Evolutionary conservation across 345 rosid species (phyloP).

Genomic region (Syzygium aqueum): DNA sequence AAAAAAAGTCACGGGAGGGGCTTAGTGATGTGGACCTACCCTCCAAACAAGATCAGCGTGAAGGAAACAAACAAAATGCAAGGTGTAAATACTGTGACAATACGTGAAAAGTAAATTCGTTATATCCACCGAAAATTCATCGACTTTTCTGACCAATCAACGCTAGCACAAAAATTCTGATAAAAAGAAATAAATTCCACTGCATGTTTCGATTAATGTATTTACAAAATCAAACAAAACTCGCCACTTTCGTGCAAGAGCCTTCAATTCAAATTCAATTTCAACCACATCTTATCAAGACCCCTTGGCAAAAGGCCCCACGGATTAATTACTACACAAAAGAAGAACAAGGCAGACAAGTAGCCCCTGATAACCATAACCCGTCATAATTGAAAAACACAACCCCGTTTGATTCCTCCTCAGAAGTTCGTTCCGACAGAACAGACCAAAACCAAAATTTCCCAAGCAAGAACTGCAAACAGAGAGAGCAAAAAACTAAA

Average conservation of each 20-base stretch:
- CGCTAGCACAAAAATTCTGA: neutral
- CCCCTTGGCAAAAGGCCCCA: neutral
- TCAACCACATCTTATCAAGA: neutral
- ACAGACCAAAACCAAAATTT: neutral
- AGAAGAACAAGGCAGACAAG: neutral
- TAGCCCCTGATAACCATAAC: neutral
- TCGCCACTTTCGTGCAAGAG: neutral
- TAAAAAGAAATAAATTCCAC: neutral
- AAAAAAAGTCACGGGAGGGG: constrained; percentile 6
- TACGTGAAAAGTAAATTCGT: neutral
- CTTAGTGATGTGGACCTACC: neutral
- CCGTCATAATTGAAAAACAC: neutral
- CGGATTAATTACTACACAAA: neutral
- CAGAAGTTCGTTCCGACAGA: neutral
- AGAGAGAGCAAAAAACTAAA: neutral
- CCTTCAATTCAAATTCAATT: neutral
- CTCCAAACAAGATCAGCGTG: neutral
- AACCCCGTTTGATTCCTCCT: neutral
- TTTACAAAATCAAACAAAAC: neutral
- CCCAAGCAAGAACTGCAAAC: neutral
- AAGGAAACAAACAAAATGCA: neutral
- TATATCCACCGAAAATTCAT: constrained; percentile 29
- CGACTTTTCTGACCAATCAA: neutral
- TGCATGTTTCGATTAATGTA: neutral
- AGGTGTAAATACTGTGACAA: neutral